A percentile compares a stretch with the other conserved stretches of the same genome.
These are phyloP conservation scores for Oemleria cerasiformis DNA, from an alignment of 306 rosid species.

Conservation along the genomic window DNA sequence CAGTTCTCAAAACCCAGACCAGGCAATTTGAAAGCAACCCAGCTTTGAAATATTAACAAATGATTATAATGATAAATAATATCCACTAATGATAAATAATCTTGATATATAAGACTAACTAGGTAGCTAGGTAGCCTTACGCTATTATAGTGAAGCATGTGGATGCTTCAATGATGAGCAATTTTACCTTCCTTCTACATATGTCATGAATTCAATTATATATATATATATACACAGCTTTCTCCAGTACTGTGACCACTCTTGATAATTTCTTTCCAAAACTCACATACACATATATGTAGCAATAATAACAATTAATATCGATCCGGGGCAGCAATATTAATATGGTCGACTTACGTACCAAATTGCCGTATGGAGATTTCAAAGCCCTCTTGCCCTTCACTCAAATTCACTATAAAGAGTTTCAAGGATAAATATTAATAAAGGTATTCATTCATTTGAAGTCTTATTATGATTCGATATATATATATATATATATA, in stretches of 20 bases:
- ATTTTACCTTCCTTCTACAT: neutral
- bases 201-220: too few relatives aligned
- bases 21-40: too few relatives aligned
- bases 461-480: too few relatives aligned
- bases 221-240: too few relatives aligned
- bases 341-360: slow-evolving; percentile 2
- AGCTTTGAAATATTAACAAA: too few relatives aligned
- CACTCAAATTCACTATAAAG: neutral
- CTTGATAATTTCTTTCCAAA: too few relatives aligned
- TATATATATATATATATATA: neutral
- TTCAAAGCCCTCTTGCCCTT: neutral
- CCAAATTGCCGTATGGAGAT: neutral
- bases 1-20: too few relatives aligned
- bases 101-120: neutral
- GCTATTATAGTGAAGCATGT: neutral
- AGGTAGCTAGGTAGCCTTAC: neutral
- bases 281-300: neutral
- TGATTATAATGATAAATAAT: too few relatives aligned
- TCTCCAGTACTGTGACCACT: neutral
- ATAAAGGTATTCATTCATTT: too few relatives aligned
- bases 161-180: neutral
- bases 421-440: too few relatives aligned
- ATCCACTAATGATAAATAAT: too few relatives aligned
- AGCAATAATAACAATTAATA: neutral
- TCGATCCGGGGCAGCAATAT: neutral